Conservation (phyloP, 2,329 filamentous ascomycete species). For the Cladorrhinum sp. region DNA sequence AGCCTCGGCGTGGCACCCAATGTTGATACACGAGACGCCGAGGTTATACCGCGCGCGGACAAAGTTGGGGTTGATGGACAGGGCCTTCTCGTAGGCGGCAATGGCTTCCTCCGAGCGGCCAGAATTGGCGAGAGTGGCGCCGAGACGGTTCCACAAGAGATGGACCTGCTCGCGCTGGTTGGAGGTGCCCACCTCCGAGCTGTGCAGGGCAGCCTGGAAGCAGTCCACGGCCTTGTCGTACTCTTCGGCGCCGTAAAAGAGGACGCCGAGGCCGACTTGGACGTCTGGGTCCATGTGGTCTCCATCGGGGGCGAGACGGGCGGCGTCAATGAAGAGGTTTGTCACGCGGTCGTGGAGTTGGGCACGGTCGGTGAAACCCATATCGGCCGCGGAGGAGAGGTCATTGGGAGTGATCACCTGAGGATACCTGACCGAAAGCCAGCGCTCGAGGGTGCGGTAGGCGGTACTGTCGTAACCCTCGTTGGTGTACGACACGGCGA, state of each 20-base stretch:
- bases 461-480: conserved; percentile 97
- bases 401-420: conserved; percentile 70
- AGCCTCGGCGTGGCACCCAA: conserved; percentile 89
- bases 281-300: conserved; percentile 98
- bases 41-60: conserved; percentile 96
- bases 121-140: conserved; percentile 91
- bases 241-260: conserved; percentile 97
- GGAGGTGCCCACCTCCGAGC: conserved; percentile 75
- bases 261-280: conserved; percentile 90
- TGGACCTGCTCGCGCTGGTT: conserved; percentile 87
- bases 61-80: conserved; percentile 90
- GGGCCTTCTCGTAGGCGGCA: conserved; percentile 88
- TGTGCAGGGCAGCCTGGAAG: conserved; percentile 87
- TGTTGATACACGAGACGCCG: conserved; percentile 95
- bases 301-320: conserved; percentile 85
- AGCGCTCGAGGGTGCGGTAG: conserved; percentile 92
- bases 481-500: conserved; percentile 97
- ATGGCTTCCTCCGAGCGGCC: conserved; percentile 95
- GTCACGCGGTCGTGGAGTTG: conserved; percentile 88
- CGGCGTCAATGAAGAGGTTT: conserved; percentile 84
- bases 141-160: conserved; percentile 94
- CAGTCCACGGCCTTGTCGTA: conserved; percentile 99
- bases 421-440: conserved; percentile 95
- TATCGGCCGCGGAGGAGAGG: conserved; percentile 71
- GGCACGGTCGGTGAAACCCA: conserved; percentile 92